Base-by-base conservation (phyloP, 805 yeast species). In the Metschnikowia proteae region DNA sequence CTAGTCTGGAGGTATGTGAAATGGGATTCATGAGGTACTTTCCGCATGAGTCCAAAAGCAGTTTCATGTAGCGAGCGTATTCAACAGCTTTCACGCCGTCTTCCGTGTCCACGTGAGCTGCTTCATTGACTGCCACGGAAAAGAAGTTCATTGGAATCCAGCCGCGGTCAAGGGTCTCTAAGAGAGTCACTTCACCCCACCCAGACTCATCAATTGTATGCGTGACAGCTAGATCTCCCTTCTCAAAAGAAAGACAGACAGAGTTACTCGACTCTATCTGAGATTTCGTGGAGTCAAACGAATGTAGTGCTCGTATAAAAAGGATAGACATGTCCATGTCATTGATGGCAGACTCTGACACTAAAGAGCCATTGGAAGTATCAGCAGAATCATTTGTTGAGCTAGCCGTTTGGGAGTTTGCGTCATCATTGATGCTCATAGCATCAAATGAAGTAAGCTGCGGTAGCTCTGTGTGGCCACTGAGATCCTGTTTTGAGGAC, bases 61-160 rank as follows among this genome's bases (percentile, higher is more conserved):
- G 76, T 51, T 70, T 72, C 53, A 86, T 62, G 27, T 86, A 85
- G n/a, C 61, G 61, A 10, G 56, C 41, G 30, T 56, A 56, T 13
- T 56, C 52, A 11, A 51, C 30, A 3, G 51, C 43, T 27, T 34
- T 10, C 11, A 43, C 38, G 49, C 79, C 71, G 43, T 55, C 59
- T 13, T 51, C 51, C 11, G 49, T 46, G 8, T 64, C 61, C 8
- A 63, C 65, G 22, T 59, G 58, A 4, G 57, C 52, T 3, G 57
- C 61, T 9, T 59, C 60, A 9, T 51, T 49, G 3, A 81, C 68
- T 1, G 74, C 75, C 43, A 68, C 74, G 4, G 82, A 68, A 59
- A 86, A 87, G 66, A 84, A 87, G 60, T 86, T 87, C 76, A 87
- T 83, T 3, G 95, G 95, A 13, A 86, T 88, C 95, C 95, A 87